phyloP scores from a whole-genome alignment of 2,329 filamentous ascomycete genomes.

The Penicillium aurantiogriseum region DNA sequence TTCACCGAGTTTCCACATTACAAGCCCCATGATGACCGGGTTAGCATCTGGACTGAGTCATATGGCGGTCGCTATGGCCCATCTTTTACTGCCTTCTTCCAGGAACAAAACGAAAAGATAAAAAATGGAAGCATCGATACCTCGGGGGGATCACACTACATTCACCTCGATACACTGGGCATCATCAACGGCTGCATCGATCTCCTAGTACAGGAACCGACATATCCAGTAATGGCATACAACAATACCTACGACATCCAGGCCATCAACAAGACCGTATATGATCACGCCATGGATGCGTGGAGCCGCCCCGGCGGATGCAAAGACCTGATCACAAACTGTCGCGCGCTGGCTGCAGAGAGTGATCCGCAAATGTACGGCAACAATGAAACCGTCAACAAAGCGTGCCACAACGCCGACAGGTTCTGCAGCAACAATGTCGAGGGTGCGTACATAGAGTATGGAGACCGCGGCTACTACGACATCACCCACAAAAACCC shows the following conservation, averaged over 20 bases:
- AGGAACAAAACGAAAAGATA: conserved; percentile 45
- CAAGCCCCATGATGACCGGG: conserved; percentile 54
- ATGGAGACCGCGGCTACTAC: conserved; percentile 53
- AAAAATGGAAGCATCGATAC: conserved; percentile 29
- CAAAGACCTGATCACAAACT: conserved; percentile 53
- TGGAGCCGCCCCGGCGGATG: conserved; percentile 52
- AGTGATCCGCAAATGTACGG: conserved; percentile 53
- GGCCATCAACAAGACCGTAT: conserved; percentile 50
- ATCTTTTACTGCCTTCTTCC: conserved; percentile 41
- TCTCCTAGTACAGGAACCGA: conserved; percentile 47
- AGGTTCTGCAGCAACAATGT: conserved; percentile 47
- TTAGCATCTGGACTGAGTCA: conserved; percentile 48
- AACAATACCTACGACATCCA: conserved; percentile 61
- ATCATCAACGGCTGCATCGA: conserved; percentile 60
- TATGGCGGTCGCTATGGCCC: conserved; percentile 49
- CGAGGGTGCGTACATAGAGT: conserved; percentile 45
- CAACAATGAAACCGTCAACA: conserved; percentile 47
- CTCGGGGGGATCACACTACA: conserved; percentile 32
- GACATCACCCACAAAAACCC: conserved; percentile 54
- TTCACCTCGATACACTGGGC: conserved; percentile 53
- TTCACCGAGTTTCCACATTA: conserved; percentile 64
- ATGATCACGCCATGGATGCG: conserved; percentile 46
- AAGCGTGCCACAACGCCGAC: conserved; percentile 46
- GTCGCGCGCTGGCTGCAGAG: conserved; percentile 47
- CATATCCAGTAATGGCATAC: conserved; percentile 53